These are phyloP conservation scores for Apiotrichum domesticum DNA, from an alignment of 1,284 basidiomycete species.

Conservation along the genomic window DNA sequence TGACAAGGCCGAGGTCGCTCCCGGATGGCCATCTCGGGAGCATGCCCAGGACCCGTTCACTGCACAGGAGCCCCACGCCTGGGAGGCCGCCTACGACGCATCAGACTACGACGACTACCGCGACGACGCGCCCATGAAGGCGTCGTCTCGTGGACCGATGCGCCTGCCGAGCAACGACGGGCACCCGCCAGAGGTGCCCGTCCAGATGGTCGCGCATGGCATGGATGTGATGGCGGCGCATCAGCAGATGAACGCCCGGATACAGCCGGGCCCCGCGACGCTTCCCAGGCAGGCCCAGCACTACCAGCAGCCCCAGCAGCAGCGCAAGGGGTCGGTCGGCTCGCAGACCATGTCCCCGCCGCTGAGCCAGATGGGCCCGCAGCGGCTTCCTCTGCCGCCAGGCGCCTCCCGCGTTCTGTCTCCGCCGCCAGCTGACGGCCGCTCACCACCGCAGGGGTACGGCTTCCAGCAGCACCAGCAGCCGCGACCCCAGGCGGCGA, in stretches of 20 bases:
- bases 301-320: background rate
- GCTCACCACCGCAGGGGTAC: background rate
- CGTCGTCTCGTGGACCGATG: too few relatives aligned
- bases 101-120: background rate
- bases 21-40: background rate
- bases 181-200: background rate
- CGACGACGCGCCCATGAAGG: background rate
- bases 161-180: too few relatives aligned
- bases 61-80: background rate
- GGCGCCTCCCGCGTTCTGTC: background rate
- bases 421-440: background rate
- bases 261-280: background rate
- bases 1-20: background rate
- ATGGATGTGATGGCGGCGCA: background rate
- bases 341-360: too few relatives aligned
- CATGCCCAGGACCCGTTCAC: background rate
- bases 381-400: background rate
- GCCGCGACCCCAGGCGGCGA: too few relatives aligned
- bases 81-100: constrained; percentile 1
- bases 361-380: background rate
- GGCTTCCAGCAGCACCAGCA: background rate
- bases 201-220: background rate
- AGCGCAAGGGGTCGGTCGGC: too few relatives aligned
- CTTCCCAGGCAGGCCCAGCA: background rate
- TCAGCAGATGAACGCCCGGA: background rate